phyloP scores from a whole-genome alignment of 768 basidiomycete genomes.

The Heimioporus sp. region DNA sequence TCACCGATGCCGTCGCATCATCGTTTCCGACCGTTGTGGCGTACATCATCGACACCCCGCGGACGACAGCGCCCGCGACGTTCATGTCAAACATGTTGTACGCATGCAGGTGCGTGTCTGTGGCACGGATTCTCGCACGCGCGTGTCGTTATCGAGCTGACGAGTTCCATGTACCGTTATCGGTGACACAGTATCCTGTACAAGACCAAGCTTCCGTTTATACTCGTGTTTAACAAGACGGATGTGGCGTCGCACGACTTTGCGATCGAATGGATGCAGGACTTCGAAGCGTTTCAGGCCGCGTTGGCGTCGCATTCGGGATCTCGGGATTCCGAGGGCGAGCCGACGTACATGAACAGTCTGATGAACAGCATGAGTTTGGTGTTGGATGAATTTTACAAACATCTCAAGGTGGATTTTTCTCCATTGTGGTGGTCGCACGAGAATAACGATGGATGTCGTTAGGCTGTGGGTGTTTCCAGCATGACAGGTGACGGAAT shows the following conservation, averaged over 20 bases:
- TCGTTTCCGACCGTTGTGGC: conserved; percentile 93
- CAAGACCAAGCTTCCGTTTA: conserved; percentile 96
- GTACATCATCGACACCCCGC: conserved; percentile 96
- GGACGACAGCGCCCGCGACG: conserved; percentile 91
- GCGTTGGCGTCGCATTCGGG: conserved; percentile 74
- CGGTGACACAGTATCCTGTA: conserved; percentile 74
- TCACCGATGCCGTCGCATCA: conserved; percentile 94
- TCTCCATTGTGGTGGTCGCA: not conserved
- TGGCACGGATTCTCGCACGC: not conserved
- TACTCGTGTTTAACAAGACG: conserved; percentile 98
- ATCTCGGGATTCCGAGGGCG: conserved; percentile 75
- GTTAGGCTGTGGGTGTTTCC: conserved; percentile 90
- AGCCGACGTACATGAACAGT: conserved; percentile 97
- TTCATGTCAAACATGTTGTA: conserved; percentile 99
- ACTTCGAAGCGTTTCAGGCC: conserved; percentile 93
- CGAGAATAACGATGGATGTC: not conserved
- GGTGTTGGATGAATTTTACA: conserved; percentile 97
- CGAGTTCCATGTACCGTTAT: not conserved
- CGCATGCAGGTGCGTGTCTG: conserved; percentile 76
- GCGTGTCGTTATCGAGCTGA: not conserved
- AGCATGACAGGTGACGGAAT: conserved; percentile 96
- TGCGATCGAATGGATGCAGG: conserved; percentile 97
- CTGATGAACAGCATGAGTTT: conserved; percentile 99
- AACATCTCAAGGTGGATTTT: conserved; percentile 76
- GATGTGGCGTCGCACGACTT: conserved; percentile 90